Conservation (phyloP, 2,329 filamentous ascomycete species). For the Paraphaeosphaeria sporulosa region DNA sequence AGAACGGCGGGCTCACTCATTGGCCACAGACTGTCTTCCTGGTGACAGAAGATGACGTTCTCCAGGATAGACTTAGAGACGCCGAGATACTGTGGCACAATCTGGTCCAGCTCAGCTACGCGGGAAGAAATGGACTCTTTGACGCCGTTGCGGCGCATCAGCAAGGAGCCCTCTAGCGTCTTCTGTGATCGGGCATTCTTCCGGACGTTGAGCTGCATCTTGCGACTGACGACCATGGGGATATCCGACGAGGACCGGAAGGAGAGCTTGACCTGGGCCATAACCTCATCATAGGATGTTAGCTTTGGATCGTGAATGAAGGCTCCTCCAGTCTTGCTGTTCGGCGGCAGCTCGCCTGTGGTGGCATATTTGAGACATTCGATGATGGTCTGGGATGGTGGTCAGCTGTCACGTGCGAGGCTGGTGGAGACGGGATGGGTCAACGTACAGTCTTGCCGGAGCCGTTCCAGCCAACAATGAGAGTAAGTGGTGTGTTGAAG, state of each 20-base stretch:
- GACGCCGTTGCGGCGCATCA: slow-evolving; percentile 81
- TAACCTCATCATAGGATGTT: slow-evolving; percentile 83
- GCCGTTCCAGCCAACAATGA: slow-evolving; percentile 97
- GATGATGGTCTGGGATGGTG: slow-evolving; percentile 77
- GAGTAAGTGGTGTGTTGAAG: slow-evolving; percentile 88
- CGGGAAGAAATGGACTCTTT: slow-evolving; percentile 79
- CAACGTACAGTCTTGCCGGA: slow-evolving; percentile 83
- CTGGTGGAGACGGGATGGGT: neutral
- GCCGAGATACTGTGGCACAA: slow-evolving; percentile 85
- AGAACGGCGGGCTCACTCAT: slow-evolving; percentile 85
- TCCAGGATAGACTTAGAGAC: slow-evolving; percentile 91
- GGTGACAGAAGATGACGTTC: slow-evolving; percentile 97
- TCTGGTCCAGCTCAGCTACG: slow-evolving; percentile 79
- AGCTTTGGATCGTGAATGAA: slow-evolving; percentile 99
- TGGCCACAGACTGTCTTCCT: slow-evolving; percentile 97
- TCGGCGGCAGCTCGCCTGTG: slow-evolving; percentile 90
- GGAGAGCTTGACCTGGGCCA: slow-evolving; percentile 89
- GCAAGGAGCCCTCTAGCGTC: slow-evolving; percentile 81
- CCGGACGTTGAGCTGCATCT: slow-evolving; percentile 84
- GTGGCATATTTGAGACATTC: slow-evolving; percentile 98
- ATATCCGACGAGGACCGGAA: slow-evolving; percentile 82
- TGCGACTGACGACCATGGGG: slow-evolving; percentile 83
- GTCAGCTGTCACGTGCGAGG: slow-evolving; percentile 12
- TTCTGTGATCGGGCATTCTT: slow-evolving; percentile 79
- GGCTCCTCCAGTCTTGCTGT: slow-evolving; percentile 83